A percentile compares a stretch with the other conserved stretches of the same genome.
These are phyloP conservation scores for Leishmania mexicana DNA, from an alignment of 208 protist species.

Conservation along the genomic window DNA sequence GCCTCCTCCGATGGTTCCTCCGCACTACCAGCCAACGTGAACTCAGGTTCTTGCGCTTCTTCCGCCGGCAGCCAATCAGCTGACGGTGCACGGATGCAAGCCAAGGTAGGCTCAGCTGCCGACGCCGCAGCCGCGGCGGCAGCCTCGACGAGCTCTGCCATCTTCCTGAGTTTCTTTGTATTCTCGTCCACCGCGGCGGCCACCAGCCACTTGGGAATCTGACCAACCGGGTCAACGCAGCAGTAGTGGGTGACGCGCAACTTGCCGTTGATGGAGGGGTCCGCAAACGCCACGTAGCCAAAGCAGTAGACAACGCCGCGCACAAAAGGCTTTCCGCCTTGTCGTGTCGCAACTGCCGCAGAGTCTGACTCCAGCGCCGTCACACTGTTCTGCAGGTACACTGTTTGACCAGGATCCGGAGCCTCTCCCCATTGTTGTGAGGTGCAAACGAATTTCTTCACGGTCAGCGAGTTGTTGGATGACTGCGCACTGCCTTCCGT, in stretches of 20 bases:
- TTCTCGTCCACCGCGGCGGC: constrained; percentile 33
- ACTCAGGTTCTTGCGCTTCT: background rate
- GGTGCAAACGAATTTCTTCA: too few relatives aligned
- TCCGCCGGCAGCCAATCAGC: background rate
- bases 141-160: constrained; percentile 13
- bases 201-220: constrained; percentile 50
- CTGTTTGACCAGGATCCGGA: background rate
- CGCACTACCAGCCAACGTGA: background rate
- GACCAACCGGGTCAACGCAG: constrained; percentile 52
- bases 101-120: background rate
- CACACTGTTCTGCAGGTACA: constrained; percentile 40
- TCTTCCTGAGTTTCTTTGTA: constrained; percentile 34
- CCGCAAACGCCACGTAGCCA: constrained; percentile 37
- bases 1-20: background rate
- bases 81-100: background rate
- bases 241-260: constrained; percentile 39
- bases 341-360: background rate
- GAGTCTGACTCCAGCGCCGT: constrained; percentile 5
- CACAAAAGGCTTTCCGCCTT: constrained; percentile 9
- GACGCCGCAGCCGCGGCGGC: background rate
- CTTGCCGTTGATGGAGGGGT: background rate
- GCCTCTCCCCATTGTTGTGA: background rate
- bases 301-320: constrained; percentile 46
- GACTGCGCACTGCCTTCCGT: background rate
- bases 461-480: too few relatives aligned